phyloP scores from a whole-genome alignment of 1,284 basidiomycete species.

The Agaricales sp. region DNA sequence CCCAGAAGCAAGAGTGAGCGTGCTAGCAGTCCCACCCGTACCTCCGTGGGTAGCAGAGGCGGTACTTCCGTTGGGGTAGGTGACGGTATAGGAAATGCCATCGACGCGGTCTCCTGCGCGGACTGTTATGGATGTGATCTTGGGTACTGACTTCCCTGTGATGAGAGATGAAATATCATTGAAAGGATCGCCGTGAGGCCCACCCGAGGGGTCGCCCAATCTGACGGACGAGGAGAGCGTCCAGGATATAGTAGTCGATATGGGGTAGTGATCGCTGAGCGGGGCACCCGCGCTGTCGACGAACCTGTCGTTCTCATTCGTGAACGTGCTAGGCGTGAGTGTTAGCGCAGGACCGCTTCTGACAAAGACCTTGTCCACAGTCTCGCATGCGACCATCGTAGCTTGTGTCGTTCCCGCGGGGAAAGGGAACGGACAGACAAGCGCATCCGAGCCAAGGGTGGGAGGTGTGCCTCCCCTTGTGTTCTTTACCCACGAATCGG shows the following conservation, averaged over 20 bases:
- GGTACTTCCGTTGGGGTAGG: constrained; percentile 13
- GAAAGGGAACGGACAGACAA: constrained; percentile 23
- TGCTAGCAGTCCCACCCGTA: constrained; percentile 21
- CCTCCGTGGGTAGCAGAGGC: constrained; percentile 22
- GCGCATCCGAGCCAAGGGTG: constrained; percentile 14
- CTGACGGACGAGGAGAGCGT: constrained; percentile 19
- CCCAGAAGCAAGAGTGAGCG: constrained; percentile 17
- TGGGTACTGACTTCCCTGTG: constrained; percentile 13
- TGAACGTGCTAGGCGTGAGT: constrained; percentile 18
- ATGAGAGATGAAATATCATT: constrained; percentile 19
- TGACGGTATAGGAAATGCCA: constrained; percentile 18
- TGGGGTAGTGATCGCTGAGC: constrained; percentile 27
- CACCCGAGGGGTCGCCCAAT: constrained; percentile 22
- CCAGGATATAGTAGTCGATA: constrained; percentile 21
- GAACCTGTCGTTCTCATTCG: constrained; percentile 23
- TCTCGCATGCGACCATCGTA: constrained; percentile 22
- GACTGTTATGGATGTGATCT: constrained; percentile 21
- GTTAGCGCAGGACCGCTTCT: constrained; percentile 17
- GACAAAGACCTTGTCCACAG: constrained; percentile 26
- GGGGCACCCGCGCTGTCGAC: constrained; percentile 18
- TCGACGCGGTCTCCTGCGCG: constrained; percentile 22
- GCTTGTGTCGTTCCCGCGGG: constrained; percentile 19
- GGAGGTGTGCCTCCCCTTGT: constrained; percentile 15
- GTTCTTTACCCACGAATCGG: constrained; percentile 15
- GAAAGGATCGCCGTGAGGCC: constrained; percentile 23